Percentiles rank a stretch among this genome's conserved stretches.
phyloP scores from a whole-genome alignment of 148 eudicot species.

The Drosera capensis region DNA sequence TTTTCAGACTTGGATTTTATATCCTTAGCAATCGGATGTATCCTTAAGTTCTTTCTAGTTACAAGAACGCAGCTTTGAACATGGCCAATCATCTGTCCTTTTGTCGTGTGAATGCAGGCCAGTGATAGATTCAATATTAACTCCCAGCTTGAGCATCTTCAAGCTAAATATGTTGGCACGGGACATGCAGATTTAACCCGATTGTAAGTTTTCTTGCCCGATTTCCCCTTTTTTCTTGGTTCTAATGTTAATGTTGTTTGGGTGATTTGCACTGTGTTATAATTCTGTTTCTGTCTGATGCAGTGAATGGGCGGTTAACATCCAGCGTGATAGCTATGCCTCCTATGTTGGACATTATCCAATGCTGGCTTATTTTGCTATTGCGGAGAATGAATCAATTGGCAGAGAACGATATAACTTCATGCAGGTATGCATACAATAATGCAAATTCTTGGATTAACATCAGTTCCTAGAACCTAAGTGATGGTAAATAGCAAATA shows the following conservation, averaged over 20 bases:
- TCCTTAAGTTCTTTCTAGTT: too few species aligned
- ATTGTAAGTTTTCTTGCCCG: background rate
- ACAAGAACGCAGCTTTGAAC: too few species aligned
- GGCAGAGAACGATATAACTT: conserved; percentile 92
- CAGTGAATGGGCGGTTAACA: conserved; percentile 96
- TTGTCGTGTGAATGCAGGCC: conserved; percentile 36
- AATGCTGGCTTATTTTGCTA: conserved; percentile 68
- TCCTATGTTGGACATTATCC: conserved; percentile 91
- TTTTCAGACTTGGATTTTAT: too few species aligned
- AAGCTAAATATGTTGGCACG: conserved; percentile 59
- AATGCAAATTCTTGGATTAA: too few species aligned
- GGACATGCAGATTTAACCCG: conserved; percentile 6
- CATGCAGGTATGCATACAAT: conserved; percentile 58
- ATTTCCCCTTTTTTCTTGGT: background rate
- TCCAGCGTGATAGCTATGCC: conserved; percentile 92
- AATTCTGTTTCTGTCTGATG: too few species aligned
- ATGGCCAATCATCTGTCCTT: background rate
- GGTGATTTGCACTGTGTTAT: too few species aligned
- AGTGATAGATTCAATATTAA: conserved; percentile 96
- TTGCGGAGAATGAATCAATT: conserved; percentile 92
- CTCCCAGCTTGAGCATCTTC: conserved; percentile 96
- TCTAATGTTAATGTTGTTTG: background rate
- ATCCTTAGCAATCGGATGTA: too few species aligned
- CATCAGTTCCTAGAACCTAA: too few species aligned
- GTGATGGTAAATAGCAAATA: too few species aligned